phyloP scores from a whole-genome alignment of 139 green algal genomes.

The Coelastrella sp. region DNA sequence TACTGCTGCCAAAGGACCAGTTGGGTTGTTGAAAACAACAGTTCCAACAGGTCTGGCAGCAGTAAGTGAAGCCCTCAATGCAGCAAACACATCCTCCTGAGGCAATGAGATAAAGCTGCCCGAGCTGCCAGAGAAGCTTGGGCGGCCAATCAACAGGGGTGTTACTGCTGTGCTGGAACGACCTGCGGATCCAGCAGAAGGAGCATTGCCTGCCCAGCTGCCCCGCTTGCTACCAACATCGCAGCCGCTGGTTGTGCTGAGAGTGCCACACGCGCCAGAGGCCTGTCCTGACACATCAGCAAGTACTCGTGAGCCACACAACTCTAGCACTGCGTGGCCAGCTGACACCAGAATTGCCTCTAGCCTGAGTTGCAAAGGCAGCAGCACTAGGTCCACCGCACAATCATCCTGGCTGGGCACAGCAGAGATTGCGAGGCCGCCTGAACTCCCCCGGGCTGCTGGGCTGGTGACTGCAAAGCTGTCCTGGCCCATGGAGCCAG shows the following conservation, averaged over 20 bases:
- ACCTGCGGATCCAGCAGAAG: neutral
- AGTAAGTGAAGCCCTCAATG: neutral
- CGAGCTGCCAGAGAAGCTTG: constrained; percentile 8
- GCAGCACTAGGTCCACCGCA: neutral
- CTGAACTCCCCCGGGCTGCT: neutral
- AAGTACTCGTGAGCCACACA: neutral
- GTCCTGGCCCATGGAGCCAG: neutral
- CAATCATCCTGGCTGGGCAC: neutral
- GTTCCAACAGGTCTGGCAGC: neutral
- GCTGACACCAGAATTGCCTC: constrained; percentile 27
- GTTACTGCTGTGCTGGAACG: neutral
- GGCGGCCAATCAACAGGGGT: too few relatives aligned
- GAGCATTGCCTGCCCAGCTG: neutral
- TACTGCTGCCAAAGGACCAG: neutral
- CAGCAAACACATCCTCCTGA: neutral
- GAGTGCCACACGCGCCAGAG: neutral
- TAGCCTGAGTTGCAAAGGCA: constrained; percentile 26
- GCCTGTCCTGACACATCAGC: neutral
- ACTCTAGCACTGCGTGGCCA: constrained; percentile 5
- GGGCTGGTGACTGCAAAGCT: too few relatives aligned
- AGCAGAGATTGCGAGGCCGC: neutral
- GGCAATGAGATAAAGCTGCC: neutral
- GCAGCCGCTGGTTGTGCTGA: neutral
- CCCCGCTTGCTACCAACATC: neutral
- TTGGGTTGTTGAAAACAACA: neutral